Conservation (phyloP, 148 eudicot species). For the Silene latifolia region DNA sequence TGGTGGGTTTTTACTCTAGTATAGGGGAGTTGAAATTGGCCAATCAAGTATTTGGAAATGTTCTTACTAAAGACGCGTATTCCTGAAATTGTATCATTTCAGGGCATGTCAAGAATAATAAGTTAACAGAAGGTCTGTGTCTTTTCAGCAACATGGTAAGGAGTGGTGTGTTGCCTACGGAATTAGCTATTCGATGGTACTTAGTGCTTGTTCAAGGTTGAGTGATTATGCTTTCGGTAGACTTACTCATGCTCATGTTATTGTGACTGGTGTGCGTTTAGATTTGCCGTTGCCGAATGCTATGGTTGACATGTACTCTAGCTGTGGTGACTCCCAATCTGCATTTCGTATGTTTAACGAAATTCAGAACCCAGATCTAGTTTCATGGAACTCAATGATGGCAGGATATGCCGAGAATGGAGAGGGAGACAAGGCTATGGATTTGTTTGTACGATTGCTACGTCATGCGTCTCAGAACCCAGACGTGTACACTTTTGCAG, state of each 20-base stretch:
- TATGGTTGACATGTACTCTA: slow-evolving; percentile 77
- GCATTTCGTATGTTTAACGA: slow-evolving; percentile 49
- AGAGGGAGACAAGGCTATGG: slow-evolving; percentile 59
- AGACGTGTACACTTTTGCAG: slow-evolving; percentile 75
- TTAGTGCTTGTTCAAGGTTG: slow-evolving; percentile 60
- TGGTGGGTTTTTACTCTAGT: slow-evolving; percentile 59
- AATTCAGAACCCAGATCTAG: too few species aligned
- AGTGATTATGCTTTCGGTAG: slow-evolving; percentile 43
- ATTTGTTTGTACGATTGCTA: slow-evolving; percentile 42
- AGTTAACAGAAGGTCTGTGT: slow-evolving; percentile 44
- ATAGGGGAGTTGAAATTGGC: slow-evolving; percentile 55
- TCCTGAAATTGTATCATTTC: slow-evolving; percentile 71
- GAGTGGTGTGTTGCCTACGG: slow-evolving; percentile 43
- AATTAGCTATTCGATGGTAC: slow-evolving; percentile 65
- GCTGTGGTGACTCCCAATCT: slow-evolving; percentile 46
- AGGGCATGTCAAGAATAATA: slow-evolving; percentile 61
- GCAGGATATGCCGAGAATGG: slow-evolving; percentile 61
- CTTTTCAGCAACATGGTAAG: slow-evolving; percentile 49
- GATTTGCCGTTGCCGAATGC: slow-evolving; percentile 79
- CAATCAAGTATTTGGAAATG: slow-evolving; percentile 36
- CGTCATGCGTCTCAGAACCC: too few species aligned
- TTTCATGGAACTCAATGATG: slow-evolving; percentile 75
- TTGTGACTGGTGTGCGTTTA: slow-evolving; percentile 39
- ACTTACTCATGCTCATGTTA: slow-evolving; percentile 51
- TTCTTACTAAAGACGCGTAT: slow-evolving; percentile 42